Base-by-base conservation (phyloP, 768 basidiomycete genomes). In the Inosperma sp. region DNA sequence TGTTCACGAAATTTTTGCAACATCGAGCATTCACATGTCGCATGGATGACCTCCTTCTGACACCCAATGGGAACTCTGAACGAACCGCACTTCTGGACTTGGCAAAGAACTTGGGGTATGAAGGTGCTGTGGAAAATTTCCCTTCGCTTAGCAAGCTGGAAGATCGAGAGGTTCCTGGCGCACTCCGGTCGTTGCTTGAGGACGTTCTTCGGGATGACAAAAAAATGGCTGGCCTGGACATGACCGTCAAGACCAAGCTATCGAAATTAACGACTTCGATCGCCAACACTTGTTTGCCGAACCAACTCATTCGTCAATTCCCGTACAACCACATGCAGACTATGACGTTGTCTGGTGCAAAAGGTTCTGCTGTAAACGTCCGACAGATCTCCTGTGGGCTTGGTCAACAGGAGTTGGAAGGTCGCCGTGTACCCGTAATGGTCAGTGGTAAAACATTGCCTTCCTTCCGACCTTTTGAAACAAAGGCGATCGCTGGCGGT, bases 271-370 rank as follows among this genome's bases (percentile, higher is more conserved):
- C 93, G 16, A 86, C 90, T 44, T 84, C 89, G 12, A 89, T 97
- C 59, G 89, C 91, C 50, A 88, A 96, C 60, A 78, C 82, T 5
- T 88, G 87, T 63, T 80, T 98, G 59, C 96, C 95, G 10, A 74
- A 79, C 42, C 88, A 88, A 27, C 81, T 99, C 41, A 77, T 93
- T 59, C 91, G 94, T 60, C 84, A 87, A 55, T 99, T 99, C 75
- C 96, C 96, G 34, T 83, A 92, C 63, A 99, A 99, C 70, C 85
- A 98, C 80, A 98, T 98, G 96, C 95, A 98, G 67, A 83, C 87
- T 39, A 98, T 98, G 96, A 97, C 94, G 2, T 80, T 89, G 48
- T 97, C 95, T 29, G 96, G 96, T 57, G 96, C 96, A 36, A 99
- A 99, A 70, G 96, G 96, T 45, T 94, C 91, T 54, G 88, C 90